Evolutionary conservation across 2,329 filamentous ascomycete species (phyloP).

Genomic region (Penicillium capsulatum): DNA sequence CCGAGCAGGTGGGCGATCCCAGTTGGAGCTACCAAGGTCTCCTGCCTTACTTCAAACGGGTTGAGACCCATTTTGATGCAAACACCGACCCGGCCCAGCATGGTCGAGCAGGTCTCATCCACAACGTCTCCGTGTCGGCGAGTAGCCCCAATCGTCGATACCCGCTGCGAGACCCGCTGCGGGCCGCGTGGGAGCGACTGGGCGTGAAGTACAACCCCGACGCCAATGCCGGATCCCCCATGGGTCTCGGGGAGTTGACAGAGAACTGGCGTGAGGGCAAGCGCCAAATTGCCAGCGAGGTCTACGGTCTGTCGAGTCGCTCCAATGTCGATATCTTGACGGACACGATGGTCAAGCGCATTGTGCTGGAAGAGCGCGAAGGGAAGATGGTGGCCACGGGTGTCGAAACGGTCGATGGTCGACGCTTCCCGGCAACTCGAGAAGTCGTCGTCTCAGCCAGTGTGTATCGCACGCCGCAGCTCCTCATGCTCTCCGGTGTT

Average conservation of each 20-base stretch:
- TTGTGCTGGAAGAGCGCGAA: no score
- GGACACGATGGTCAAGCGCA: constrained; percentile 22
- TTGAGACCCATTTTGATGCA: no score
- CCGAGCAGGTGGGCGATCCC: constrained; percentile 14
- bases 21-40: constrained; percentile 21
- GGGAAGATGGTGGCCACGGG: no score
- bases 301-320: constrained; percentile 29
- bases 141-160: constrained; percentile 31
- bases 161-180: constrained; percentile 35
- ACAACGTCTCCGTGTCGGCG: constrained; percentile 3
- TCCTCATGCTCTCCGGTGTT: constrained; percentile 36
- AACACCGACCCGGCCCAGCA: no score
- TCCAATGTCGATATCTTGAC: constrained; percentile 13
- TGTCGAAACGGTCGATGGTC: no score
- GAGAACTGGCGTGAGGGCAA: constrained; percentile 27
- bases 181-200: constrained; percentile 37
- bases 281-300: constrained; percentile 27
- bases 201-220: constrained; percentile 27
- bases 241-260: constrained; percentile 27
- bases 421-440: no score
- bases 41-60: constrained; percentile 19
- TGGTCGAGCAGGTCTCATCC: constrained; percentile 6
- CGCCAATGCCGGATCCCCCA: constrained; percentile 27
- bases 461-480: no score
- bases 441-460: no score